Evolutionary conservation across 441 rosid genomes (phyloP).

Genomic region (Eutrema salsugineum): DNA sequence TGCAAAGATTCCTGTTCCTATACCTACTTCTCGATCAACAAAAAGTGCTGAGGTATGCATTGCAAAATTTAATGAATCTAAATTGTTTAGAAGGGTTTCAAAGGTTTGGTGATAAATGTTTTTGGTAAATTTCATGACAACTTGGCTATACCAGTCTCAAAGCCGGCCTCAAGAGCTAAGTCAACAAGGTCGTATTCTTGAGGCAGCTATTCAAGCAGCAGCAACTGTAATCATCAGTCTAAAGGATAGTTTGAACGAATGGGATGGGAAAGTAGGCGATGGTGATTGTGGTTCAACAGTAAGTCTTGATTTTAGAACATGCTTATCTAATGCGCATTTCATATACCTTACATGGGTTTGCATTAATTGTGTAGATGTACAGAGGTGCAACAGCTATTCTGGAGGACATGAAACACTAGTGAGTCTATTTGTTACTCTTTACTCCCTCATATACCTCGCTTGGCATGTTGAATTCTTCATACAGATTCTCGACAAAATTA

Average conservation of each 20-base stretch:
- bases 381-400: conserved; percentile 84
- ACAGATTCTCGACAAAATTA: neutral
- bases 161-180: conserved; percentile 66
- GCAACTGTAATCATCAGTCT: conserved; percentile 60
- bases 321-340: neutral
- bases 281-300: conserved; percentile 99
- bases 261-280: conserved; percentile 98
- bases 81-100: neutral
- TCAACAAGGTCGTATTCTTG: conserved; percentile 67
- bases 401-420: conserved; percentile 83
- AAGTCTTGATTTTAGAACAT: conserved; percentile 33
- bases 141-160: conserved; percentile 46
- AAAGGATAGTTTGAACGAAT: conserved; percentile 77
- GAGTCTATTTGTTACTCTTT: conserved; percentile 31
- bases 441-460: neutral
- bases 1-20: conserved; percentile 83
- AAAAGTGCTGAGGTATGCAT: conserved; percentile 67
- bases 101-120: neutral
- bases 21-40: conserved; percentile 57
- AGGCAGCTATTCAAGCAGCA: conserved; percentile 89
- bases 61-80: conserved; percentile 5
- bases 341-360: conserved; percentile 10
- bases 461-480: neutral
- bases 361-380: conserved; percentile 59
- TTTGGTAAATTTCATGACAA: neutral